Percentiles rank a stretch among this genome's conserved stretches.
Evolutionary conservation across 2,329 filamentous ascomycete species (phyloP).

Genomic region (Diplodia intermedia): DNA sequence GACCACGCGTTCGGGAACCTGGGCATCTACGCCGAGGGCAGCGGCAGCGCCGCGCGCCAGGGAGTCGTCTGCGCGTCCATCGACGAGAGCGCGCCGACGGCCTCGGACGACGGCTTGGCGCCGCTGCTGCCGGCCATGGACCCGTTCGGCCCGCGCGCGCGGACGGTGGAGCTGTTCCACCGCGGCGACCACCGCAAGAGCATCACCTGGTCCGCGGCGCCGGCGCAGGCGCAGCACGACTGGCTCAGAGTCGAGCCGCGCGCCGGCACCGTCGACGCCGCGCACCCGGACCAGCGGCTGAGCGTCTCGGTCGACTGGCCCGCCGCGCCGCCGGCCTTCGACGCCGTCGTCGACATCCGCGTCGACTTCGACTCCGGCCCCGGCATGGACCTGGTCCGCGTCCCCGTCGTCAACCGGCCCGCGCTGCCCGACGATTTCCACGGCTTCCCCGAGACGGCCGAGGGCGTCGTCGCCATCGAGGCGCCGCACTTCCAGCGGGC

Average conservation of each 20-base stretch:
- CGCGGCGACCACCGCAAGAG: not conserved
- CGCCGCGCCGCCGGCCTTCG: conserved; percentile 3
- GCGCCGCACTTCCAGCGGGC: too few relatives aligned
- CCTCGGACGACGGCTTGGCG: not conserved
- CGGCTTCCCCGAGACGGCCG: too few relatives aligned
- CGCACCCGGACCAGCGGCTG: conserved; percentile 36
- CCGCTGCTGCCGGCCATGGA: not conserved
- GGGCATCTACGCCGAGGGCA: conserved; percentile 66
- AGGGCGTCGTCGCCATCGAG: too few relatives aligned
- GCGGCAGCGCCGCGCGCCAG: conserved; percentile 37
- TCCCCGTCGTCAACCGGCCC: too few relatives aligned
- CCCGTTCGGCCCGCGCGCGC: not conserved
- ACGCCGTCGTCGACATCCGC: too few relatives aligned
- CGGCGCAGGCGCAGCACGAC: not conserved
- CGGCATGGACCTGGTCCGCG: too few relatives aligned
- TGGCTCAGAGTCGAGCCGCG: conserved; percentile 1
- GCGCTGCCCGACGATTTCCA: too few relatives aligned
- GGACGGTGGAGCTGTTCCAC: conserved; percentile 4
- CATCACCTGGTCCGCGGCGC: not conserved
- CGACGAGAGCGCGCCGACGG: conserved; percentile 4
- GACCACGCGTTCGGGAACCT: conserved; percentile 62
- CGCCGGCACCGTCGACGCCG: conserved; percentile 5
- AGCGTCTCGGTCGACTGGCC: conserved; percentile 37
- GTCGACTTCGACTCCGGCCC: too few relatives aligned
- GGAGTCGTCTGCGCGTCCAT: conserved; percentile 30